Evolutionary conservation across 2,329 filamentous ascomycete genomes (phyloP).

Genomic region (Apiospora kogelbergensis): DNA sequence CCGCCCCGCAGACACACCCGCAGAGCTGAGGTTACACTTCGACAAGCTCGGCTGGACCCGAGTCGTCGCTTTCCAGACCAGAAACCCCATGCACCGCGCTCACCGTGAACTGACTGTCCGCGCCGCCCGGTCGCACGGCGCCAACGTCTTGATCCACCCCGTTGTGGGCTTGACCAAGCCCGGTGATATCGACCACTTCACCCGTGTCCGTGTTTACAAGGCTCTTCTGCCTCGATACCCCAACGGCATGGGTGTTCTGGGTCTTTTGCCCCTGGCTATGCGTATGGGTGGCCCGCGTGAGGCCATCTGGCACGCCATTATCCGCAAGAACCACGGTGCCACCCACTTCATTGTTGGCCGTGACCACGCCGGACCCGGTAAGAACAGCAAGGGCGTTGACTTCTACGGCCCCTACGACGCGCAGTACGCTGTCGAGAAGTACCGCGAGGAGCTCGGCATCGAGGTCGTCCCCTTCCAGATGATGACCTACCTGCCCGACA

Average conservation of each 20-base stretch:
- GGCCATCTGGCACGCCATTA: slow-evolving; percentile 99
- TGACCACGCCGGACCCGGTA: slow-evolving; percentile 96
- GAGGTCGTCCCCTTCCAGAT: slow-evolving; percentile 99
- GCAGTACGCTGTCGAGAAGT: slow-evolving; percentile 93
- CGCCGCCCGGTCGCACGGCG: slow-evolving; percentile 90
- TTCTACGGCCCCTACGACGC: slow-evolving; percentile 99
- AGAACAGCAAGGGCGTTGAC: slow-evolving; percentile 95
- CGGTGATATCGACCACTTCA: slow-evolving; percentile 99
- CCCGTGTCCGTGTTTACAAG: slow-evolving; percentile 97
- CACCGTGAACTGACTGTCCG: slow-evolving; percentile 97
- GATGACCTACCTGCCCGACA: slow-evolving; percentile 98
- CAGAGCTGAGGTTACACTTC: slow-evolving; percentile 93
- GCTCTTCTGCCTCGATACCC: slow-evolving; percentile 94
- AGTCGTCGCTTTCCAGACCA: slow-evolving; percentile 98
- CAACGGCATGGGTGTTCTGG: slow-evolving; percentile 97
- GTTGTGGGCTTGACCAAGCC: slow-evolving; percentile 98
- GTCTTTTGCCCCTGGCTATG: slow-evolving; percentile 94
- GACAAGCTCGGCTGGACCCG: slow-evolving; percentile 99
- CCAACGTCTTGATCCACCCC: slow-evolving; percentile 98
- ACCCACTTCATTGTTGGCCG: slow-evolving; percentile 99
- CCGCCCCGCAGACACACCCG: slow-evolving; percentile 69
- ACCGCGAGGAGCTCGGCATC: slow-evolving; percentile 94
- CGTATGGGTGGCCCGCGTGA: slow-evolving; percentile 98
- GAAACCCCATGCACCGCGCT: slow-evolving; percentile 99
- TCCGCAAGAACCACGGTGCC: slow-evolving; percentile 98